Evolutionary conservation across 352 stramenopile genomes (phyloP), one percentile per base, ranked within the genome.

Genomic region (Globisporangium splendens): DNA sequence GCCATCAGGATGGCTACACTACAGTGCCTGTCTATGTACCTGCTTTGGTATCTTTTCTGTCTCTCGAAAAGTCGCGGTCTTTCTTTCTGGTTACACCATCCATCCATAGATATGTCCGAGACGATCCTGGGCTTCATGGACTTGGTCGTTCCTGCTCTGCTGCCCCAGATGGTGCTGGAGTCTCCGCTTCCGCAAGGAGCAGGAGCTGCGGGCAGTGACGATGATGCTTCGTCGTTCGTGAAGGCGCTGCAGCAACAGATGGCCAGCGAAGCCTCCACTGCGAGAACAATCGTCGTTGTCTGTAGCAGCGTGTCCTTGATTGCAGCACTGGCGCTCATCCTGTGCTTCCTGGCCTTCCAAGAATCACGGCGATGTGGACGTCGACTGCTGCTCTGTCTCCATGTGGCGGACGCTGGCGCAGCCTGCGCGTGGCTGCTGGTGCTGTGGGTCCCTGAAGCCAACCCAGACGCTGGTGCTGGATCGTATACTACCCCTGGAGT

Each of bases 351-450:
- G 1, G 38, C 62, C 0, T 90, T 83, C 51, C 76, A 79, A 72
- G 79, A 92, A 49, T 88, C 76, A 18, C 55, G 82, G 15, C 73
- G 82, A 14, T 89, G 82, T 50, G 82, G 82, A 10, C 70, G 82
- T 4, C 73, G 82, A 5, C 49, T 92, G 12, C 63, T 92, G 0
- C 70, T 90, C 33, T 90, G 77, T 48, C 66, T 92, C 41, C 75
- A 92, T 55, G 12, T 83, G 42, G 69, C 82, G 0, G 82, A 92
- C 46, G 54, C 70, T 13, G 68, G 77, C 0, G 65, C 70, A 42
- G 65, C 82, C 0, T 60, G 71, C 14, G 65, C 78, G 17, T 92
- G 82, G 79, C 65, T 90, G 7, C 52, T 90, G 14, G 70, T 82
- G 21, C 58, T 87, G 46, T 50, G 67, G 31, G 56, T 86, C 10